A percentile compares a stretch with the other conserved stretches of the same genome.
Conservation (phyloP, 208 protist genomes). For the Trypanosoma theileri region DNA sequence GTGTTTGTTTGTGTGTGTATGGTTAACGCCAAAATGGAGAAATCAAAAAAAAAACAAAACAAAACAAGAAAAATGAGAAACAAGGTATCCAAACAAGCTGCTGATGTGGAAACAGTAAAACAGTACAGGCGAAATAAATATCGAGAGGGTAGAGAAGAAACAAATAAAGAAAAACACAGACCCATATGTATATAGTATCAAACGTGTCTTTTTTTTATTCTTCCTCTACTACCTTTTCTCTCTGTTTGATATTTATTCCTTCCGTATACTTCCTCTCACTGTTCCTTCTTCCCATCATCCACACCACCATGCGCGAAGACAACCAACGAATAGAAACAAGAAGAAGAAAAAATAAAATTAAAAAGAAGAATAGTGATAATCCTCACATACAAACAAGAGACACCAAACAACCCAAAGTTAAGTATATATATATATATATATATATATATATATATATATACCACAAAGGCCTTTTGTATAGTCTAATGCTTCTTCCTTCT, state of each 20-base stretch:
- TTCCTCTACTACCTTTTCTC: no score
- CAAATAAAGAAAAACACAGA: no score
- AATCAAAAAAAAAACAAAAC: constrained; percentile 15
- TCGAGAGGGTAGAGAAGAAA: no score
- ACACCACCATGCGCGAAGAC: neutral
- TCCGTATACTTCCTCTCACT: no score
- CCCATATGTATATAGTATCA: no score
- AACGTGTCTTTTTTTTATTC: no score
- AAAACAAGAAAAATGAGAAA: constrained; percentile 1
- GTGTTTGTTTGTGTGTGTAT: neutral
- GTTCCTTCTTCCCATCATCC: no score
- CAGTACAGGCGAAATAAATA: no score
- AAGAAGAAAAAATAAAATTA: constrained; percentile 6
- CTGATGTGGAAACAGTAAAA: constrained; percentile 5
- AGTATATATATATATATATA: neutral
- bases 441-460: neutral
- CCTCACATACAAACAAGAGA: neutral
- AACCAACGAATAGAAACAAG: constrained; percentile 1
- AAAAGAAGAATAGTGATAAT: no score
- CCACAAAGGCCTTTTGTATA: neutral
- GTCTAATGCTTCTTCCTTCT: neutral
- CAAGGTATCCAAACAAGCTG: constrained; percentile 14
- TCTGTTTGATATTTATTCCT: no score
- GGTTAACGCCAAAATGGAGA: neutral
- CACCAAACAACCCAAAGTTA: neutral